Conservation (phyloP, 305 asterid genomes). For the Fraxinus angustifolia region DNA sequence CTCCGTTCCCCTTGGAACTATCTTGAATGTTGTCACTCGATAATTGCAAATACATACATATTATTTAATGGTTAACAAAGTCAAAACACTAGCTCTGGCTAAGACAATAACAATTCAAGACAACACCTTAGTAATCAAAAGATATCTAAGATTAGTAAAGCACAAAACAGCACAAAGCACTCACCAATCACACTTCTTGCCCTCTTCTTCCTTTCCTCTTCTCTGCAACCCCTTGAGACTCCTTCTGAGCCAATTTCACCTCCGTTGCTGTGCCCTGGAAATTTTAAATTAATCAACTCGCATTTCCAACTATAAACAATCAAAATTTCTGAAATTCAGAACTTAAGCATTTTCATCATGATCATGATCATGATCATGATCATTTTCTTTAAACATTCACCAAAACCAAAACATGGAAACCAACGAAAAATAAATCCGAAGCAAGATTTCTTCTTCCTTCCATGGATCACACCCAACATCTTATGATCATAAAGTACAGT, state of each 20-base stretch:
- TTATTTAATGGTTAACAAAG: background rate
- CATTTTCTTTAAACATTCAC: background rate
- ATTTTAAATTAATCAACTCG: conserved; percentile 18
- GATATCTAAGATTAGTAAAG: conserved; percentile 61
- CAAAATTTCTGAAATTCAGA: background rate
- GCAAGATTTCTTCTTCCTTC: background rate
- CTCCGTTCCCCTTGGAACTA: conserved; percentile 90
- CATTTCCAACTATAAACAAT: background rate
- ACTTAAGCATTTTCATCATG: background rate
- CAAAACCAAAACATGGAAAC: background rate
- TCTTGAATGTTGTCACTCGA: conserved; percentile 81
- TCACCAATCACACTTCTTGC: conserved; percentile 85
- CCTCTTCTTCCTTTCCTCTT: conserved; percentile 94
- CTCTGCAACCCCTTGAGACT: conserved; percentile 93
- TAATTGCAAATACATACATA: conserved; percentile 41
- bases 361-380: background rate
- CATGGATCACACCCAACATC: background rate
- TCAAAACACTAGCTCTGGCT: background rate
- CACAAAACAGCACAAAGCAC: conserved; percentile 92
- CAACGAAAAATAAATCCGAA: background rate
- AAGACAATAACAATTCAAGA: background rate
- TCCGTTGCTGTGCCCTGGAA: conserved; percentile 77
- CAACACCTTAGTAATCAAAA: background rate
- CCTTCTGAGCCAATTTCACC: conserved; percentile 94
- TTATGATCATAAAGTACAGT: background rate